Percentiles rank a stretch among this genome's conserved stretches.
Evolutionary conservation across 2,329 filamentous ascomycete genomes (phyloP).

Genomic region (Cladosporium phlei): DNA sequence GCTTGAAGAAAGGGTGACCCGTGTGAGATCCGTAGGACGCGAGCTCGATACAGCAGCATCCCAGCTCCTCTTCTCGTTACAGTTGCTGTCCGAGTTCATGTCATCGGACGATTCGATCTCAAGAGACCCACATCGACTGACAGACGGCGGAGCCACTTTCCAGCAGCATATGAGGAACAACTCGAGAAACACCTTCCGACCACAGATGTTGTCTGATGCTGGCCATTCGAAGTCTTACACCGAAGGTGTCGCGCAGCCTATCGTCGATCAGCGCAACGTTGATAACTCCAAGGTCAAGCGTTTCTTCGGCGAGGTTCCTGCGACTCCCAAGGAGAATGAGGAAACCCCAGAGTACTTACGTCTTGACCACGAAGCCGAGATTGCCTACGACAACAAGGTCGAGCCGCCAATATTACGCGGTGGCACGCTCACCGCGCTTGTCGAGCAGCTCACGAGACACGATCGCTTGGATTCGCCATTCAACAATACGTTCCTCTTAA

Average conservation of each 20-base stretch:
- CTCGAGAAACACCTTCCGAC: constrained; percentile 41
- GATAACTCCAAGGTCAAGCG: constrained; percentile 47
- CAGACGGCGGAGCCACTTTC: constrained; percentile 31
- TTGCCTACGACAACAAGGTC: constrained; percentile 83
- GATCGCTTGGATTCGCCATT: constrained; percentile 93
- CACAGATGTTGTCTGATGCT: constrained; percentile 47
- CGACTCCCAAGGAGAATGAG: constrained; percentile 52
- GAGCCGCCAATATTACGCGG: constrained; percentile 74
- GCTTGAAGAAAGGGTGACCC: constrained; percentile 77
- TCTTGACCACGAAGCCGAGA: constrained; percentile 81
- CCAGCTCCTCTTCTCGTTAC: constrained; percentile 81
- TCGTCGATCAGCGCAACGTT: constrained; percentile 30
- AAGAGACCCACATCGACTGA: constrained; percentile 33
- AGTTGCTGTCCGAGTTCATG: constrained; percentile 79
- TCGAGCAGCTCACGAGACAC: constrained; percentile 91
- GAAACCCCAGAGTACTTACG: constrained; percentile 79
- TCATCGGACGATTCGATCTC: constrained; percentile 45
- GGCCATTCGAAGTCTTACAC: constrained; percentile 62
- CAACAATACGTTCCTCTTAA: constrained; percentile 96
- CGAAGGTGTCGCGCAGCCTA: constrained; percentile 45
- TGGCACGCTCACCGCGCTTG: constrained; percentile 80
- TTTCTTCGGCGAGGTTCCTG: constrained; percentile 50
- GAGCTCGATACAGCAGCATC: constrained; percentile 82
- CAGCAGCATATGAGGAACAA: constrained; percentile 26
- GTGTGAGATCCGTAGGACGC: constrained; percentile 70